Evolutionary conservation across 371 early-diverging fungal genomes (phyloP).

Genomic region (Mucor piriformis): DNA sequence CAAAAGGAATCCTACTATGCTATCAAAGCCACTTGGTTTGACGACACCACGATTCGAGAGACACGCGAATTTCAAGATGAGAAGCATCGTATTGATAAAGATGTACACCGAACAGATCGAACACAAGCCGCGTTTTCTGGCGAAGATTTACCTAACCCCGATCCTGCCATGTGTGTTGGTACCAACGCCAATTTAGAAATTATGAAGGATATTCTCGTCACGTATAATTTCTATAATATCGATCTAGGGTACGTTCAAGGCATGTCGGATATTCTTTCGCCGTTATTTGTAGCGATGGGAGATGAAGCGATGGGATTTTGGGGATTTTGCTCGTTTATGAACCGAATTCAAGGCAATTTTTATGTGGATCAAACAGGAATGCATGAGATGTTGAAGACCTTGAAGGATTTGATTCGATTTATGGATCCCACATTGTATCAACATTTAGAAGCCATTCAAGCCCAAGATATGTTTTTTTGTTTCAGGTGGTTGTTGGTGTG

Average conservation of each 20-base stretch:
- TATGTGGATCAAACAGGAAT: constrained; percentile 87
- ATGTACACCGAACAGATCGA: constrained; percentile 92
- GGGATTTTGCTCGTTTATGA: constrained; percentile 91
- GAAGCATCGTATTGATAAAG: constrained; percentile 89
- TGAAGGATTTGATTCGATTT: constrained; percentile 77
- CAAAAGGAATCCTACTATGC: constrained; percentile 76
- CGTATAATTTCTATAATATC: constrained; percentile 83
- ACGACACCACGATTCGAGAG: constrained; percentile 59
- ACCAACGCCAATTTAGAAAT: constrained; percentile 78
- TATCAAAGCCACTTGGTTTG: constrained; percentile 83
- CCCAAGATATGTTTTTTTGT: constrained; percentile 87
- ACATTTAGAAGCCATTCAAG: constrained; percentile 79
- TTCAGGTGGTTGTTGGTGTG: constrained; percentile 95
- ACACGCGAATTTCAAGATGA: constrained; percentile 75
- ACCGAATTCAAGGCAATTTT: constrained; percentile 81
- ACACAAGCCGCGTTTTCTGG: constrained; percentile 77
- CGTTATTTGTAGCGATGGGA: constrained; percentile 83
- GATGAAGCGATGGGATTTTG: constrained; percentile 92
- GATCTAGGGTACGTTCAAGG: constrained; percentile 90
- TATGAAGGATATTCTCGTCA: constrained; percentile 88
- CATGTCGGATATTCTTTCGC: constrained; percentile 93
- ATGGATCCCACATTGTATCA: constrained; percentile 80
- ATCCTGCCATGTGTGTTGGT: constrained; percentile 55
- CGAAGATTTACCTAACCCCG: constrained; percentile 64
- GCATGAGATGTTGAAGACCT: constrained; percentile 79